Conservation (phyloP, 2,329 filamentous ascomycete species). For the Setomelanomma holmii region DNA sequence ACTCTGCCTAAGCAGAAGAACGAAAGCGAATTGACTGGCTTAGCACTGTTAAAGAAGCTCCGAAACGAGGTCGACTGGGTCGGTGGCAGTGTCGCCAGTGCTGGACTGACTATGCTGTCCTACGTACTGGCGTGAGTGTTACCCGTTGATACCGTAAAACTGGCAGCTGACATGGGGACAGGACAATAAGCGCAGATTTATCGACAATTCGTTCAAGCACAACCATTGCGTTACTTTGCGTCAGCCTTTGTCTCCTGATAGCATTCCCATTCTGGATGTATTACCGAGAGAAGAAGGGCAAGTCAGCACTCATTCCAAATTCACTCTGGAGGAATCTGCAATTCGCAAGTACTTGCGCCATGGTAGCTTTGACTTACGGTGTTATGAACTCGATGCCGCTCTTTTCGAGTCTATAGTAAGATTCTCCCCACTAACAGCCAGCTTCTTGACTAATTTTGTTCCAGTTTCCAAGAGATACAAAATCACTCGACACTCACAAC, state of each 20-base stretch:
- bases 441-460: neutral
- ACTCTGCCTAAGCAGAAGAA: neutral
- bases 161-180: neutral
- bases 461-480: neutral
- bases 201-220: neutral
- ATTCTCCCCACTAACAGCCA: neutral
- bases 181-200: neutral
- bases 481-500: neutral
- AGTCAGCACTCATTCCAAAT: neutral
- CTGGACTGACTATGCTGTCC: neutral
- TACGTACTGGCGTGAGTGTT: neutral
- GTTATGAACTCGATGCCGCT: neutral
- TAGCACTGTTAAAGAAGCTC: neutral
- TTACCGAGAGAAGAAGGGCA: neutral
- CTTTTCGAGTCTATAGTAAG: neutral
- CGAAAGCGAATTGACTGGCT: neutral
- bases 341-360: neutral
- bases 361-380: neutral
- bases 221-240: neutral
- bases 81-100: neutral
- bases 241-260: neutral
- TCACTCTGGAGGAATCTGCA: neutral
- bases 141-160: neutral
- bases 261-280: neutral
- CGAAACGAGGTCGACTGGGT: neutral